These are phyloP conservation scores for Trichoderma reesei DNA, from an alignment of 495 filamentous ascomycete species.

Conservation along the genomic window DNA sequence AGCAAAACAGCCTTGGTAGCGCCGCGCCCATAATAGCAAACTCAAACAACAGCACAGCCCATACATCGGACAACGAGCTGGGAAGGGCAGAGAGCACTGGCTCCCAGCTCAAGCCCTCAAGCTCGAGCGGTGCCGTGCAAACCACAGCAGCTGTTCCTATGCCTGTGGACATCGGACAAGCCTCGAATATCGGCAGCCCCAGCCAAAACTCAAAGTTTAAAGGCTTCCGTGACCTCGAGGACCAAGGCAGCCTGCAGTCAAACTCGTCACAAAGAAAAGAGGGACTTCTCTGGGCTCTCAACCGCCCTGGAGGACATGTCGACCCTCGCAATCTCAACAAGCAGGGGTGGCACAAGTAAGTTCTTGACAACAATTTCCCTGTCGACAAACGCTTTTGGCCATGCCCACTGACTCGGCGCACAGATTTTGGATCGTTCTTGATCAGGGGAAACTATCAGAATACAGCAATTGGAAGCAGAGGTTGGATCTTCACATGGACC, in stretches of 20 bases:
- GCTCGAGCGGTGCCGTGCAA: constrained; percentile 20
- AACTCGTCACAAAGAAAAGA: constrained; percentile 60
- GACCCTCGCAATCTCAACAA: constrained; percentile 94
- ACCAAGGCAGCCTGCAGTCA: constrained; percentile 51
- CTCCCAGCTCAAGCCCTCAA: constrained; percentile 47
- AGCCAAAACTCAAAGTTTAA: constrained; percentile 62
- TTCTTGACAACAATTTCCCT: constrained; percentile 18
- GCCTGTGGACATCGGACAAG: constrained; percentile 25
- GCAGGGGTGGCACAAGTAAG: constrained; percentile 98
- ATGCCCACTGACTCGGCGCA: constrained; percentile 12
- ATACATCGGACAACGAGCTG: constrained; percentile 53
- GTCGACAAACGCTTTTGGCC: not conserved
- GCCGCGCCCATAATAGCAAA: constrained; percentile 16
- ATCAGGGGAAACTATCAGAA: constrained; percentile 91
- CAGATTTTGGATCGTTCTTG: constrained; percentile 97
- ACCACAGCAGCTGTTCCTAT: constrained; percentile 11
- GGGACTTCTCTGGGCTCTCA: constrained; percentile 88
- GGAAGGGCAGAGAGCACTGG: constrained; percentile 63
- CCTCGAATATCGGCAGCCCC: constrained; percentile 32
- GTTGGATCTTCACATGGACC: constrained; percentile 94
- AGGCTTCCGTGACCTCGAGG: constrained; percentile 82
- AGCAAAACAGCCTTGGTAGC: constrained; percentile 24
- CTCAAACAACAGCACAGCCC: constrained; percentile 30
- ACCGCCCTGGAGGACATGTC: constrained; percentile 84
- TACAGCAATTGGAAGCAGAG: constrained; percentile 99